These are phyloP conservation scores for Tricharina praecox DNA, from an alignment of 495 filamentous ascomycete species.

Conservation along the genomic window DNA sequence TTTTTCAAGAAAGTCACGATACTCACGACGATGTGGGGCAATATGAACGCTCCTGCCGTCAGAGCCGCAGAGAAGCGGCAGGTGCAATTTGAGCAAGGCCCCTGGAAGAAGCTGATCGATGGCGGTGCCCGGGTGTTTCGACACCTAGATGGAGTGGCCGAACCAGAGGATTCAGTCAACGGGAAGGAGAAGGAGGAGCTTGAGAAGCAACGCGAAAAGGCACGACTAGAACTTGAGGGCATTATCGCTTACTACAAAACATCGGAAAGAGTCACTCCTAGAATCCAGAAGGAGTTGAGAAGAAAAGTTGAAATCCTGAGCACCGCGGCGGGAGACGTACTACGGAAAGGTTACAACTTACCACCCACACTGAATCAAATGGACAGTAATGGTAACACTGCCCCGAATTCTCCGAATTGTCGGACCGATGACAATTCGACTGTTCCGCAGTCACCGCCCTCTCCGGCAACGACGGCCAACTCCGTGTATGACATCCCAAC, in stretches of 20 bases:
- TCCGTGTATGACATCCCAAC: no score
- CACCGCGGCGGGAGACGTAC: constrained; percentile 1
- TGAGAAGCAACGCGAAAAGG: not conserved
- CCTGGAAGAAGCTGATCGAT: not conserved
- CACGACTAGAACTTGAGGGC: not conserved
- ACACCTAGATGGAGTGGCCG: not conserved
- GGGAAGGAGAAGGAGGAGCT: not conserved
- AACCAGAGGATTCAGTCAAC: not conserved
- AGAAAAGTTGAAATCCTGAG: not conserved
- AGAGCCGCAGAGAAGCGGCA: not conserved
- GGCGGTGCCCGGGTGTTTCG: not conserved
- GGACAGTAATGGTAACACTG: constrained; percentile 1
- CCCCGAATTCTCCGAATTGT: not conserved
- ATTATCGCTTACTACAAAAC: constrained; percentile 1
- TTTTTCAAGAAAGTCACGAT: constrained; percentile 16
- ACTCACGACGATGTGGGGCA: constrained; percentile 18
- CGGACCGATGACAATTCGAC: no score
- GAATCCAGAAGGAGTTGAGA: constrained; percentile 1
- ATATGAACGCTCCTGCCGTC: not conserved
- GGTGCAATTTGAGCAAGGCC: not conserved
- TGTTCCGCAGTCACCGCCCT: no score
- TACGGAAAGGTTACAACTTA: not conserved
- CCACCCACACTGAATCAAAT: not conserved
- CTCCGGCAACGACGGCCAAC: no score
- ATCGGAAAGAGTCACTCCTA: not conserved